Conservation (phyloP, 805 yeast species). For the Tetrapisispora iriomotensis region DNA sequence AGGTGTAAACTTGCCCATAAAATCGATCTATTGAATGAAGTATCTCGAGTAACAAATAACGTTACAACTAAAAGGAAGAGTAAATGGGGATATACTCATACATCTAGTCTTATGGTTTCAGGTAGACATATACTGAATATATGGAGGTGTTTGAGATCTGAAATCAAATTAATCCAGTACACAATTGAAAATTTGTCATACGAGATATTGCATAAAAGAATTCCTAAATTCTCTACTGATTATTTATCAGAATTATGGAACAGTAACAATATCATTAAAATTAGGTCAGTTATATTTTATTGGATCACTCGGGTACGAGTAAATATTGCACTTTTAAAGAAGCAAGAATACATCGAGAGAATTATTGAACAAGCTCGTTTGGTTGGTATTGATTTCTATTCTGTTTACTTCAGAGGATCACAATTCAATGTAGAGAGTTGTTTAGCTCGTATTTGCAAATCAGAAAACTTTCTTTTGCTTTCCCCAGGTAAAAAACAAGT, state of each 20-base stretch:
- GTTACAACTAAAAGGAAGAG: slow-evolving; percentile 49
- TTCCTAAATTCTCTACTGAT: slow-evolving; percentile 51
- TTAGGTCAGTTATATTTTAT: slow-evolving; percentile 39
- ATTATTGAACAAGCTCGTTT: slow-evolving; percentile 77
- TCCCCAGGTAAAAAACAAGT: slow-evolving; percentile 81
- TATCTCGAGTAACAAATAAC: slow-evolving; percentile 49
- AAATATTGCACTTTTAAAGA: slow-evolving; percentile 38
- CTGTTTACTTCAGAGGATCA: slow-evolving; percentile 84
- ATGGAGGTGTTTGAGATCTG: slow-evolving; percentile 68
- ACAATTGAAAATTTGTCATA: slow-evolving; percentile 68
- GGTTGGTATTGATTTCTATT: slow-evolving; percentile 81
- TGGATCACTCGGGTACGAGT: slow-evolving; percentile 35
- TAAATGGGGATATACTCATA: slow-evolving; percentile 74
- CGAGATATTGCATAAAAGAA: slow-evolving; percentile 53
- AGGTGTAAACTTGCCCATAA: slow-evolving; percentile 40
- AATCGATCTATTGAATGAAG: slow-evolving; percentile 43
- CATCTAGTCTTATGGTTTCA: slow-evolving; percentile 54
- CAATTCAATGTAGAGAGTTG: slow-evolving; percentile 91
- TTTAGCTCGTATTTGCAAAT: slow-evolving; percentile 60
- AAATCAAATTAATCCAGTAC: slow-evolving; percentile 54
- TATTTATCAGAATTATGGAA: slow-evolving; percentile 42
- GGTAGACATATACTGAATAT: slow-evolving; percentile 82
- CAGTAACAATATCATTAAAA: slow-evolving; percentile 16
- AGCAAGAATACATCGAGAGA: slow-evolving; percentile 56
- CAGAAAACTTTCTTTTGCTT: slow-evolving; percentile 59